Base-by-base conservation (phyloP, 768 basidiomycete species). In the Lentinula lateritia region DNA sequence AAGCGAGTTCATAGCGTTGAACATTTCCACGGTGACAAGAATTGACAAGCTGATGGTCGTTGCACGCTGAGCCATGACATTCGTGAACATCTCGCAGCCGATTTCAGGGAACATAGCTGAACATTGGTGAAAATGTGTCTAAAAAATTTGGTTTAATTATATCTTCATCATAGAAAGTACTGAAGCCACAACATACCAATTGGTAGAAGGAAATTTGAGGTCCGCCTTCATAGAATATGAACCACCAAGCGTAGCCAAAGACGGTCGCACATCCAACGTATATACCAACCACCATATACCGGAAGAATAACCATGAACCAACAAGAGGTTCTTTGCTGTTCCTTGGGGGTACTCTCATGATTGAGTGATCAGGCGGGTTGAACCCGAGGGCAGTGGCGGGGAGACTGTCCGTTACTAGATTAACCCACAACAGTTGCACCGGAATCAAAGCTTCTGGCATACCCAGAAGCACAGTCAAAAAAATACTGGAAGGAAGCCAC, bases 401-500 rank as follows among this genome's bases (percentile, higher is more conserved):
- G 45, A 97, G 79, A 77, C 93, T 92, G 78, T 97, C 95, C 56
- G 95, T 98, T 65, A 98, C 94, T 61, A 98, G 79, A 76, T 98
- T 99, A 71, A 98, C 95, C 94, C 95, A 98, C 57, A 99, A 88
- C 46, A 99, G 80, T 82, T 99, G 96, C 15, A 98, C 95, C 46
- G 95, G 95, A 68, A 98, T 98, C 60, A 99, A 78, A 56, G 97
- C 96, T 73, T 98, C 96, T n/a, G 96, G 96, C 96, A 98, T 98
- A 70, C 97, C 96, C 63, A 99, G 81, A 52, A 98, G 81, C 28
- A 98, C 95, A 2, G 97, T 98, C 66, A 98, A 76, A 82, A 99
- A 99, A 75, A 99, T 99, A 73, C 92, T 80, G 57, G 8, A 58
- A 39, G 52, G 13, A 35, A 80, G 72, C 70, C 61, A 42, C 28